phyloP scores from a whole-genome alignment of 2,329 filamentous ascomycete genomes.

The Aspergillus eucalypticola region DNA sequence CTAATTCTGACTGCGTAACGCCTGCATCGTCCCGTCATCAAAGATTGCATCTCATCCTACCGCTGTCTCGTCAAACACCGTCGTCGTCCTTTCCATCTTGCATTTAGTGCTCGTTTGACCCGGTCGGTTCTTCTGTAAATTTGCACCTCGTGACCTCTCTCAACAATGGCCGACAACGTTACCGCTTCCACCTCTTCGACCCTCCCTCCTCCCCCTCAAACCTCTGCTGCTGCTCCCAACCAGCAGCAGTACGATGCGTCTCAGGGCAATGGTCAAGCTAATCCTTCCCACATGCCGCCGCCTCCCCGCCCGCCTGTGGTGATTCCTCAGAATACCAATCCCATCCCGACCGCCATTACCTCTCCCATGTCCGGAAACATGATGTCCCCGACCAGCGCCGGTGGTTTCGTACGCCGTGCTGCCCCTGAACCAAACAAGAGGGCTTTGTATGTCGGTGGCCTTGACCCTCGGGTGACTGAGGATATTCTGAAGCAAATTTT shows the following conservation, averaged over 20 bases:
- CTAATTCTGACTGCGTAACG: conserved; percentile 27
- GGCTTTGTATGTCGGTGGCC: conserved; percentile 89
- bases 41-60: conserved; percentile 20
- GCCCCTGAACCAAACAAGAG: conserved; percentile 98
- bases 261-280: conserved; percentile 68
- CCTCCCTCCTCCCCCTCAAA: conserved; percentile 69
- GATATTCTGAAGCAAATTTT: conserved; percentile 97
- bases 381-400: conserved; percentile 82
- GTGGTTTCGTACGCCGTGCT: conserved; percentile 80
- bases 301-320: conserved; percentile 79
- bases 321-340: conserved; percentile 95
- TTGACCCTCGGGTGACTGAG: conserved; percentile 93
- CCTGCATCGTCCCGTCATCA: conserved; percentile 28
- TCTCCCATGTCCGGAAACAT: conserved; percentile 78
- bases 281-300: conserved; percentile 79
- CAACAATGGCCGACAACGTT: conserved; percentile 75
- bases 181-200: conserved; percentile 63
- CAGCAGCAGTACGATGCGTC: conserved; percentile 68
- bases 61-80: conserved; percentile 16
- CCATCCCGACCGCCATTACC: conserved; percentile 87
- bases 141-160: conserved; percentile 22
- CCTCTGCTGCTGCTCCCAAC: conserved; percentile 70
- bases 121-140: conserved; percentile 25
- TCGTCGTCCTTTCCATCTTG: conserved; percentile 22
- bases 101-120: conserved; percentile 21